Evolutionary conservation across 495 filamentous ascomycete genomes (phyloP), one percentile per base, ranked within the genome.

Genomic region (Penicillium cosmopolitanum): DNA sequence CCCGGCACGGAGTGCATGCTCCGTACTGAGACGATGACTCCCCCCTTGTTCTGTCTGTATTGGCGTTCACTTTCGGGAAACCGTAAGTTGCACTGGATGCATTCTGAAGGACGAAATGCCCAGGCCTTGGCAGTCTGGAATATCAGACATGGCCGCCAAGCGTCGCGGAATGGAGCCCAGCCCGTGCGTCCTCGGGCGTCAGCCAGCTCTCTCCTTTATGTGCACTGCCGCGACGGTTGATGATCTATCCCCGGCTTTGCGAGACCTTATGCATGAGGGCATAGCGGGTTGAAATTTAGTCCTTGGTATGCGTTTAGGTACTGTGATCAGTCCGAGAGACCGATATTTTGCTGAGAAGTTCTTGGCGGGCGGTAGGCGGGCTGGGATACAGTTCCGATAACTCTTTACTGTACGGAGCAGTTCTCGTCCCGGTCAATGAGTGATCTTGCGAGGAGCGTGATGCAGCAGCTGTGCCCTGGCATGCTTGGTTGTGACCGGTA

Each of bases 71-170:
- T 8, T 31, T 31, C 28, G 28, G 28, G 28, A 31, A 31, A 31
- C 5, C 42, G 2, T n/a, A 28, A 51, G 59, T 63, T 40, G 46
- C 60, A 66, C 60, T 55, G 55, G 65, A 43, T 65, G 60, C 57
- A 64, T 70, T 70, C 57, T 67, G 64, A 67, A 69, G 16, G 51
- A n/a, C 53, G 52, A 10, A 33, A 53, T 55, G 64, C 56, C 61
- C 36, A 58, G 58, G 38, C n/a, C 65, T 68, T 70, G 65, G 65
- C 67, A 40, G 60, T 55, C 58, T 36, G 50, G 38, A 59, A 48
- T 57, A 51, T 60, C 53, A 51, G 46, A 35, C 51, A 55, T 55
- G 50, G 16, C 40, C 52, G 67, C 67, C 67, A 67, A 68, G 65
- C 55, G 53, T 51, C 60, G 52, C 57, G 58, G 58, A 65, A 57